Conservation (phyloP, 192 early-diverging fungal species). For the Coemansia sp. region DNA sequence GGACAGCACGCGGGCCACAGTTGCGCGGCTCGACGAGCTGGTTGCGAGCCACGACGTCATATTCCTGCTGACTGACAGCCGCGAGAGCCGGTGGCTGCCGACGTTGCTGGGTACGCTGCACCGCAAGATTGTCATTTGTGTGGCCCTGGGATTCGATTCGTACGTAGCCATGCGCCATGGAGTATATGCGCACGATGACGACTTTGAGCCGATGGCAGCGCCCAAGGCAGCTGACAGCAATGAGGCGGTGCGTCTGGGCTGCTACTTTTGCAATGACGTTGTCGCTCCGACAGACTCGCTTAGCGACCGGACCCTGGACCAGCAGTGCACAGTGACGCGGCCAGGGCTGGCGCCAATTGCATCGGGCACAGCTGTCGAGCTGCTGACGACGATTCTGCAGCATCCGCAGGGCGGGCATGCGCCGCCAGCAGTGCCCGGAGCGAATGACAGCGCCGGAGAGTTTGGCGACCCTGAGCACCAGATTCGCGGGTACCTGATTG, state of each 20-base stretch:
- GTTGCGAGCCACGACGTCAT: conserved; percentile 78
- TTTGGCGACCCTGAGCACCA: conserved; percentile 91
- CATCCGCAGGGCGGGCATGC: conserved; percentile 54
- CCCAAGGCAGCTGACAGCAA: neutral
- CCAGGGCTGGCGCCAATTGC: conserved; percentile 93
- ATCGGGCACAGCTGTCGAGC: conserved; percentile 82
- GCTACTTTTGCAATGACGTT: conserved; percentile 98
- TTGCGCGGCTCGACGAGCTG: conserved; percentile 58
- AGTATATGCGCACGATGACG: conserved; percentile 30
- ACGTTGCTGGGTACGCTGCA: conserved; percentile 73
- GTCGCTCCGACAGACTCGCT: conserved; percentile 95
- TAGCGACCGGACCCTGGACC: conserved; percentile 90
- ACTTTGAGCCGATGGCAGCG: neutral
- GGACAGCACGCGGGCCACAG: conserved; percentile 27
- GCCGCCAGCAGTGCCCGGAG: conserved; percentile 28
- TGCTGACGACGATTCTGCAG: conserved; percentile 84
- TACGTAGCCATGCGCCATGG: conserved; percentile 97
- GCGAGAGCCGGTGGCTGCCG: conserved; percentile 95
- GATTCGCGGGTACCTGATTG: conserved; percentile 85
- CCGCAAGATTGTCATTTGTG: conserved; percentile 84
- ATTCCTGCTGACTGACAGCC: conserved; percentile 90
- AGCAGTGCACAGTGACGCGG: conserved; percentile 97
- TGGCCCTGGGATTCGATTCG: conserved; percentile 93
- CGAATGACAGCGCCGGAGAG: conserved; percentile 10
- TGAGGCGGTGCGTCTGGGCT: conserved; percentile 61